A percentile compares a stretch with the other conserved stretches of the same genome.
Conservation (phyloP, 306 rosid genomes). For the Acacia crassicarpa region DNA sequence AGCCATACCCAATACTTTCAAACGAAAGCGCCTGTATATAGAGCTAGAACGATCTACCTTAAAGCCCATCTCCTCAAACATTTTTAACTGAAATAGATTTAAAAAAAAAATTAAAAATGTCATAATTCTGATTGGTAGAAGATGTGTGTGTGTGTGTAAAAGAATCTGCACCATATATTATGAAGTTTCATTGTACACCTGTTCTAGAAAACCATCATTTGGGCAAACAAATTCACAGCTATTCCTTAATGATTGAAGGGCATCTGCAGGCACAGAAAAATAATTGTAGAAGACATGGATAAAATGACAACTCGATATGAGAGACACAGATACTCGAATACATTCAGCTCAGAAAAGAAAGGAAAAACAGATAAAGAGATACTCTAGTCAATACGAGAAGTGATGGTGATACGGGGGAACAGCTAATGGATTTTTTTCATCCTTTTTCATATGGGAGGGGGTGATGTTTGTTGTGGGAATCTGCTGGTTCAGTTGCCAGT, state of each 20-base stretch:
- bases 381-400: background rate
- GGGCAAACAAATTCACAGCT: constrained; percentile 89
- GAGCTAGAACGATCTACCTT: constrained; percentile 78
- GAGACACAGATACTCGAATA: constrained; percentile 13
- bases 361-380: background rate
- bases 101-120: constrained; percentile 2
- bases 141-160: background rate
- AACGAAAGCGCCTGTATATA: constrained; percentile 78
- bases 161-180: background rate
- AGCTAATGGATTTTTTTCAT: background rate
- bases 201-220: constrained; percentile 92
- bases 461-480: background rate
- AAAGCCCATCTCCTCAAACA: constrained; percentile 93
- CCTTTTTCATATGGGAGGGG: background rate
- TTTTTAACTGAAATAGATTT: constrained; percentile 60
- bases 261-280: constrained; percentile 55
- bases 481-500: background rate
- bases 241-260: constrained; percentile 73
- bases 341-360: background rate
- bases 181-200: constrained; percentile 51
- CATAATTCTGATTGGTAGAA: constrained; percentile 8
- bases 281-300: background rate
- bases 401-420: background rate
- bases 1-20: constrained; percentile 67
- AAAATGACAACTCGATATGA: background rate